Conservation (phyloP, 345 rosid species). For the Psidium friedrichsthalianum region DNA sequence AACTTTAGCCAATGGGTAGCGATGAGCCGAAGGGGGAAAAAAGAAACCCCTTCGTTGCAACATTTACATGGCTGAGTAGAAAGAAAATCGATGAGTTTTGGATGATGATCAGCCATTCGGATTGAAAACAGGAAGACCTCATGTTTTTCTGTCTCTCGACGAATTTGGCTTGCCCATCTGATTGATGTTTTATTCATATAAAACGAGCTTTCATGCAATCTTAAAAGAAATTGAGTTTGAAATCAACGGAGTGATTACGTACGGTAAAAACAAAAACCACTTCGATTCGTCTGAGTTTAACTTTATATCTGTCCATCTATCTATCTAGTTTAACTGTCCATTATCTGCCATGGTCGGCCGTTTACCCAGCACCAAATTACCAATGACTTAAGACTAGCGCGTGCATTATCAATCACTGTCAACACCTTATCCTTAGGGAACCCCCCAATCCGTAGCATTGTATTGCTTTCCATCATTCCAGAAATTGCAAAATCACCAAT, state of each 20-base stretch:
- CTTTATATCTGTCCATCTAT: no score
- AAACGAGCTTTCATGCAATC: background rate
- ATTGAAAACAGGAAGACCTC: background rate
- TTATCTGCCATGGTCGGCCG: no score
- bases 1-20: background rate
- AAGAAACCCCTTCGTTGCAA: background rate
- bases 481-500: background rate
- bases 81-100: background rate
- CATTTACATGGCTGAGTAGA: background rate
- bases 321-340: no score
- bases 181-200: background rate
- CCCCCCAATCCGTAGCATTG: background rate
- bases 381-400: background rate
- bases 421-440: background rate
- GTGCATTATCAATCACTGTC: background rate
- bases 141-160: background rate
- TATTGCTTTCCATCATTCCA: background rate
- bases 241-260: no score
- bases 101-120: background rate
- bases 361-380: background rate
- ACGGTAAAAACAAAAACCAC: no score
- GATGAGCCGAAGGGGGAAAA: background rate
- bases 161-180: accelerated
- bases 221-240: background rate
- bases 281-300: no score